Conservation (phyloP, 2,329 filamentous ascomycete genomes). For the Sporothrix luriei region DNA sequence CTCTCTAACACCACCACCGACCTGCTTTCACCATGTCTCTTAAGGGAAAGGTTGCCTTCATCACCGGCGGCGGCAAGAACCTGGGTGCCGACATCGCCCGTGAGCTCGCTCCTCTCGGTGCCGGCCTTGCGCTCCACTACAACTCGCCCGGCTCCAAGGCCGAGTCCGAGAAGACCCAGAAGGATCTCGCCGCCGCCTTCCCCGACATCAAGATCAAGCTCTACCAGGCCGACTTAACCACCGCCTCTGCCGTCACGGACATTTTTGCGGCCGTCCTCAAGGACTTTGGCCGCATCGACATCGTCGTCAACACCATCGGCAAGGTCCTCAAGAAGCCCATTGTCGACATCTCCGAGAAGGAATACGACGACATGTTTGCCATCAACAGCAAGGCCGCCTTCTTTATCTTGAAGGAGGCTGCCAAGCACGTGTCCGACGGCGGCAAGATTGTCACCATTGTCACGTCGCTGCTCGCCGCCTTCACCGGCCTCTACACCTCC, state of each 20-base stretch:
- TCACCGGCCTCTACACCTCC: conserved; percentile 50
- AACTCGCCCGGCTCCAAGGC: conserved; percentile 47
- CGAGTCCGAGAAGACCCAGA: conserved; percentile 44
- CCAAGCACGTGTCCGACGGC: conserved; percentile 48
- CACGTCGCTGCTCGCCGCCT: conserved; percentile 51
- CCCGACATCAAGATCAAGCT: conserved; percentile 44
- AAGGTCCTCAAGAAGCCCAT: conserved; percentile 54
- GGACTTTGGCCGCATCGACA: conserved; percentile 52
- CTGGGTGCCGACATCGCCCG: conserved; percentile 47
- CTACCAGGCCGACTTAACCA: conserved; percentile 51
- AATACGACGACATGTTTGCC: conserved; percentile 53
- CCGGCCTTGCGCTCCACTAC: conserved; percentile 43
- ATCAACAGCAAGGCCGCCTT: conserved; percentile 53
- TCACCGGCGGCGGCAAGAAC: conserved; percentile 50
- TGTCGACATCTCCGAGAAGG: conserved; percentile 47
- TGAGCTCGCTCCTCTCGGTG: conserved; percentile 44
- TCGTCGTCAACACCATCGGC: conserved; percentile 55
- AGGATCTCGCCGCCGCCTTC: conserved; percentile 43
- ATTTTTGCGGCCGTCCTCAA: conserved; percentile 47
- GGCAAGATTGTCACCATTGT: conserved; percentile 53
- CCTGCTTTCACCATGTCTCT: conserved; percentile 36
- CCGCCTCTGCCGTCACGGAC: conserved; percentile 45
- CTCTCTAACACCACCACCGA: background rate
- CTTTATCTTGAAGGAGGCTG: conserved; percentile 50
- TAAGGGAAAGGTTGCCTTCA: conserved; percentile 46